Percentiles rank a stretch among this genome's conserved stretches.
These are phyloP conservation scores for Pseudozyma sp. DNA, from an alignment of 1,284 basidiomycete species.

Conservation along the genomic window DNA sequence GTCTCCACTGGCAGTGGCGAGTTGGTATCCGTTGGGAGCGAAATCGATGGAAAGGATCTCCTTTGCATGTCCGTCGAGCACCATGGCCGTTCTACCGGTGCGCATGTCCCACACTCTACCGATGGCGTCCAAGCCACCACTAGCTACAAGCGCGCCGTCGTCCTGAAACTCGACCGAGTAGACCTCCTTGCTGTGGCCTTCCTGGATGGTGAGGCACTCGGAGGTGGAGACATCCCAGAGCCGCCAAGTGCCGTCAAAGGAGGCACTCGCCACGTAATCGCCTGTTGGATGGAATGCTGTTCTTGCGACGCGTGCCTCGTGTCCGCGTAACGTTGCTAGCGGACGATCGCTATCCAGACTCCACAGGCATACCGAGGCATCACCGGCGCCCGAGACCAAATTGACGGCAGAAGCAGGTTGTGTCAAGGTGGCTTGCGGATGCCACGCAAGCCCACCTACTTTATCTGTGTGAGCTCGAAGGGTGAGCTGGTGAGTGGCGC, in stretches of 20 bases:
- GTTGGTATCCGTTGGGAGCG: conserved; percentile 95
- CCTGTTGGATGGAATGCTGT: conserved; percentile 97
- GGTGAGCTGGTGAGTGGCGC: conserved; percentile 65
- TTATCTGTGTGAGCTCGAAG: conserved; percentile 84
- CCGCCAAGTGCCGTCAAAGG: conserved; percentile 98
- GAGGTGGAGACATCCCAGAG: conserved; percentile 89
- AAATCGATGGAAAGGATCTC: conserved; percentile 92
- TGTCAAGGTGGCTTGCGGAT: conserved; percentile 88
- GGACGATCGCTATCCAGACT: conserved; percentile 80
- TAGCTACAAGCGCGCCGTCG: conserved; percentile 91
- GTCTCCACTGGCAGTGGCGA: conserved; percentile 95
- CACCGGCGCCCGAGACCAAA: conserved; percentile 89
- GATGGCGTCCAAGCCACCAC: conserved; percentile 95
- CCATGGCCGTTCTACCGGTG: conserved; percentile 96
- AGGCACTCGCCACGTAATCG: conserved; percentile 89
- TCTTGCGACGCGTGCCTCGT: conserved; percentile 88
- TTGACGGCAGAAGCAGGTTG: conserved; percentile 80
- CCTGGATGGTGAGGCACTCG: conserved; percentile 87
- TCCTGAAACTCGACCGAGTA: conserved; percentile 94
- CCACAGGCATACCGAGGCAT: conserved; percentile 88
- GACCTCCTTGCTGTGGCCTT: conserved; percentile 97
- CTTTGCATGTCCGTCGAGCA: conserved; percentile 95
- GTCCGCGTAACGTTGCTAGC: conserved; percentile 84
- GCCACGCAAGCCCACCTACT: conserved; percentile 96
- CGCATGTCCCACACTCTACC: conserved; percentile 96